Evolutionary conservation across 805 yeast genomes (phyloP).

Genomic region (Schizosaccharomyces cryophilus): DNA sequence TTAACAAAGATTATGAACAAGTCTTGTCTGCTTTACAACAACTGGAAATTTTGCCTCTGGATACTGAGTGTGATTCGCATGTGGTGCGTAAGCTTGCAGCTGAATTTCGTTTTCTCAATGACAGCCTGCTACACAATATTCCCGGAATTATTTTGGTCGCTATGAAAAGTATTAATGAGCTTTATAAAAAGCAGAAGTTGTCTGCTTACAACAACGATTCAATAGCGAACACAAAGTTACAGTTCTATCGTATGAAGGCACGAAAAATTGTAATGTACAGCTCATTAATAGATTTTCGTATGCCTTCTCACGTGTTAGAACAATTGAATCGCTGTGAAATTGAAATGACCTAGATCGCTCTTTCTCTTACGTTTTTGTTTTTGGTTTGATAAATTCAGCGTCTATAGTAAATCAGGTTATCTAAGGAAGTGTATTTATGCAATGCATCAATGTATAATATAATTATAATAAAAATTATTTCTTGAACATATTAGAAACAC

Average conservation of each 20-base stretch:
- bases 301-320: neutral
- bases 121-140: constrained; percentile 47
- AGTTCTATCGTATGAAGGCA: neutral
- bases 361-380: neutral
- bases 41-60: constrained; percentile 27
- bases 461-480: neutral
- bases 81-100: constrained; percentile 45
- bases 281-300: constrained; percentile 16
- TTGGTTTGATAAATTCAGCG: too few species aligned
- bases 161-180: constrained; percentile 25
- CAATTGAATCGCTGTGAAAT: neutral
- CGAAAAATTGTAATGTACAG: constrained; percentile 27
- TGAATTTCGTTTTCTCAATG: constrained; percentile 39
- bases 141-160: constrained; percentile 60
- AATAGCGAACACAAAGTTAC: neutral
- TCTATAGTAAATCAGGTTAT: too few species aligned
- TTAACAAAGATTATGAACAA: neutral
- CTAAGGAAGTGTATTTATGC: too few species aligned
- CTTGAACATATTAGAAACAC: neutral
- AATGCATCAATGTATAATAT: too few species aligned
- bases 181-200: neutral
- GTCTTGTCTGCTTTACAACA: constrained; percentile 1
- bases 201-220: neutral
- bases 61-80: constrained; percentile 18
- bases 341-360: neutral